Evolutionary conservation across 805 yeast genomes (phyloP), one percentile per base, ranked within the genome.

Genomic region (Candida sonorensis): DNA sequence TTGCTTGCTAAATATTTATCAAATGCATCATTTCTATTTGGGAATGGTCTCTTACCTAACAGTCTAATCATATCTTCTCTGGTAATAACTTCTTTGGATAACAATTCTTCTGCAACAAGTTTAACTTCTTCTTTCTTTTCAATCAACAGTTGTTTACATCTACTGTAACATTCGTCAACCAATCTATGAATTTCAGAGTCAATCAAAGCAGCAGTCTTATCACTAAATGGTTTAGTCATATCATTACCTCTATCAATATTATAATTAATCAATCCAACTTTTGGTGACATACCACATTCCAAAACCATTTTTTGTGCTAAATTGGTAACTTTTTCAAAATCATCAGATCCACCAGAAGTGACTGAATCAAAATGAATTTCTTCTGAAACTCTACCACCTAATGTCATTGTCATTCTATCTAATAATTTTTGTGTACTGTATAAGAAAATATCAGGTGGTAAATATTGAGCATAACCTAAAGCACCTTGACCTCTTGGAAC

Each of bases 401-500:
- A 62, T 0, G 95, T 79, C 90, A 88, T 88, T n/a, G 82, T 77
- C 87, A 88, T 87, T 43, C 94, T 68, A 57, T 88, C 90, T 44
- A 60, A 58, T 48, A 82, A 74, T 53, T 88, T 92, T 49, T 80
- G 79, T 29, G 78, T 76, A 19, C 86, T 73, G 35, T 83, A 69
- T 46, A 87, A 68, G 44, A 82, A 84, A 48, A 81, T 81, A 57
- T 88, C 97, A 18, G 87, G 84, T 12, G 97, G 97, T 41, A 88
- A 66, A 51, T 87, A 84, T 59, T 88, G 96, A 4, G 97, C 96
- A 56, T 88, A 87, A n/a, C 97, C 97, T 35, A 87, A 65, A 10
- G 95, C 95, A 31, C 95, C 95, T 57, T 82, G 84, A 15, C 96
- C 96, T 58, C 95, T 76, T 36, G 97, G 97, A 40, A 87, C 84